A percentile compares a stretch with the other conserved stretches of the same genome.
Evolutionary conservation across 257 asterid species (phyloP).

Genomic region (Striga asiatica): DNA sequence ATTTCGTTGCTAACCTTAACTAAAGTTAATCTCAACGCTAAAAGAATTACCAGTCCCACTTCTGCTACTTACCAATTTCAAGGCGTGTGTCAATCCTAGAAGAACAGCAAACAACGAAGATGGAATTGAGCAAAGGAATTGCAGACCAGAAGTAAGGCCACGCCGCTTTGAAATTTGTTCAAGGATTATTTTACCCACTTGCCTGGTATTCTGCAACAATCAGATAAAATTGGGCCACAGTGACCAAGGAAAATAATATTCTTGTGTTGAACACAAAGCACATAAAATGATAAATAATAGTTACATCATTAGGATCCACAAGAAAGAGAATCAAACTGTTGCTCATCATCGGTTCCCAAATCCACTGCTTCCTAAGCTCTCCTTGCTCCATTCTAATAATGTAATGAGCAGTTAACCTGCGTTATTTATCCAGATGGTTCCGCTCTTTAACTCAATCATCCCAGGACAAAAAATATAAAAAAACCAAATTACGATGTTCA

Average conservation of each 20-base stretch:
- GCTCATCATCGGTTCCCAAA: slow-evolving; percentile 94
- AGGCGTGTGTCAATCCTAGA: slow-evolving; percentile 73
- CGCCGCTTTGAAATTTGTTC: slow-evolving; percentile 72
- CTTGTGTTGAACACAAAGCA: slow-evolving; percentile 5
- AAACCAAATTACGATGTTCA: neutral
- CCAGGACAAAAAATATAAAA: neutral
- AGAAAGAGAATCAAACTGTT: slow-evolving; percentile 79
- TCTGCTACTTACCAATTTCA: slow-evolving; percentile 59
- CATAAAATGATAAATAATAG: slow-evolving; percentile 11
- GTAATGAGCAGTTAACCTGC: slow-evolving; percentile 72
- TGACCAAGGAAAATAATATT: slow-evolving; percentile 5
- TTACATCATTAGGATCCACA: slow-evolving; percentile 91
- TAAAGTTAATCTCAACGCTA: slow-evolving; percentile 2
- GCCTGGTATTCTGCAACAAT: slow-evolving; percentile 69
- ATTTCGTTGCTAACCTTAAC: no score
- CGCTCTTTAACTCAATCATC: neutral
- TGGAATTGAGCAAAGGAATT: slow-evolving; percentile 71
- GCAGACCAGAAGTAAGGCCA: slow-evolving; percentile 71
- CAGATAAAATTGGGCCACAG: slow-evolving; percentile 17
- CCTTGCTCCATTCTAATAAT: slow-evolving; percentile 63
- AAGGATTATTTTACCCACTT: slow-evolving; percentile 65
- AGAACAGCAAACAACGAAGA: slow-evolving; percentile 57
- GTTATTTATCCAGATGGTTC: slow-evolving; percentile 17
- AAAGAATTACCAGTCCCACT: slow-evolving; percentile 8
- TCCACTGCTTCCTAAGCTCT: slow-evolving; percentile 71